Evolutionary conservation across 2,329 filamentous ascomycete genomes (phyloP).

Genomic region (Mollisiaceae sp.): DNA sequence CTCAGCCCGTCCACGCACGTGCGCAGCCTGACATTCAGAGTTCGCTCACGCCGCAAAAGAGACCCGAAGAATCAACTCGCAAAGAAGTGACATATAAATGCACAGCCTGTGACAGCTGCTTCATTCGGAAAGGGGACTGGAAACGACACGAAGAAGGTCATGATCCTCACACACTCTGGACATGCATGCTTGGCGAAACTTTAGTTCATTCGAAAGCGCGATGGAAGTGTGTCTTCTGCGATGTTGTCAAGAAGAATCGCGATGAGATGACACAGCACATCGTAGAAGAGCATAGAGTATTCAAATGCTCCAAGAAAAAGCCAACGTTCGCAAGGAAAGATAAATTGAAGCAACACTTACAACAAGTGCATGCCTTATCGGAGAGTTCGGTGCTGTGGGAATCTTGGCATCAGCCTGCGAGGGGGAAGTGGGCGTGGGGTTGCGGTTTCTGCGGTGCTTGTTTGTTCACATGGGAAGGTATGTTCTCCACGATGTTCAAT

Average conservation of each 20-base stretch:
- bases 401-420: slow-evolving; percentile 27
- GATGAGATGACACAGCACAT: slow-evolving; percentile 29
- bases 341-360: slow-evolving; percentile 35
- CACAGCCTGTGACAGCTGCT: slow-evolving; percentile 27
- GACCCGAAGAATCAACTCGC: neutral
- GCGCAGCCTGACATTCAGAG: neutral
- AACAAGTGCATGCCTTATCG: slow-evolving; percentile 28
- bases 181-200: slow-evolving; percentile 30
- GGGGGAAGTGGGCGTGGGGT: slow-evolving; percentile 34
- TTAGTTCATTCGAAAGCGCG: slow-evolving; percentile 2
- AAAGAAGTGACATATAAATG: slow-evolving; percentile 27
- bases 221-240: slow-evolving; percentile 33
- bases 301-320: slow-evolving; percentile 26
- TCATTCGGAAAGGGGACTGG: slow-evolving; percentile 34
- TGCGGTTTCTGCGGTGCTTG: slow-evolving; percentile 36
- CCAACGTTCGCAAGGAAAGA: slow-evolving; percentile 31
- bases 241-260: slow-evolving; percentile 13
- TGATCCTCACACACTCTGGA: slow-evolving; percentile 34
- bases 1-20: neutral
- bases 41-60: neutral
- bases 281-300: slow-evolving; percentile 26
- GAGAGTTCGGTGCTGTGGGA: slow-evolving; percentile 28
- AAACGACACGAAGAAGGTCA: slow-evolving; percentile 35
- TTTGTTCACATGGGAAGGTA: slow-evolving; percentile 34
- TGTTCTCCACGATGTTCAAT: slow-evolving; percentile 12